Percentiles rank a stretch among this genome's conserved stretches.
Conservation (phyloP, 371 early-diverging fungal species). For the Apophysomyces variabilis region DNA sequence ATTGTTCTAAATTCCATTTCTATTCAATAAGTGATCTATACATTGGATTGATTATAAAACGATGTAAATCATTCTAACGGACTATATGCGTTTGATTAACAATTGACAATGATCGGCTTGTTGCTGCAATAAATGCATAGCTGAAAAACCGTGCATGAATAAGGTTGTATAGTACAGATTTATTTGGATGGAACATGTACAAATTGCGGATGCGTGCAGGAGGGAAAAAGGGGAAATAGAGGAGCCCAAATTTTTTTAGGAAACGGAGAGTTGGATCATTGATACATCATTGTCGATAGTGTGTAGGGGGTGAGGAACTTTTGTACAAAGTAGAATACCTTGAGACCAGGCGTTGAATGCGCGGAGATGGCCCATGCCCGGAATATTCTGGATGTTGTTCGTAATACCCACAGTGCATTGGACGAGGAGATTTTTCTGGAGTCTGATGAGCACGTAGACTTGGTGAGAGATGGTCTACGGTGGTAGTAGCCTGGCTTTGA, state of each 20-base stretch:
- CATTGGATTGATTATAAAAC: no score
- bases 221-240: neutral
- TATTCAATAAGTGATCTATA: no score
- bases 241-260: neutral
- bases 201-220: neutral
- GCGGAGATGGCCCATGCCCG: neutral
- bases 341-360: constrained; percentile 1
- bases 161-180: constrained; percentile 6
- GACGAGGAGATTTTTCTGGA: neutral
- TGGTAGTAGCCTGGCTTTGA: neutral
- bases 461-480: neutral
- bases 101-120: neutral
- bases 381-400: constrained; percentile 1
- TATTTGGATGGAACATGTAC: constrained; percentile 4
- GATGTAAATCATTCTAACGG: no score
- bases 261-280: neutral
- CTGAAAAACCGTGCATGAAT: neutral
- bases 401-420: neutral
- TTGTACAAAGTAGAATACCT: constrained; percentile 1
- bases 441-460: neutral
- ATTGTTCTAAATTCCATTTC: no score
- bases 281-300: constrained; percentile 7
- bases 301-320: neutral
- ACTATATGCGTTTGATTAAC: no score
- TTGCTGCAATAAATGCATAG: neutral